Evolutionary conservation across 345 rosid species (phyloP), one percentile per base, ranked within the genome.

Genomic region (Cardamine occulta): DNA sequence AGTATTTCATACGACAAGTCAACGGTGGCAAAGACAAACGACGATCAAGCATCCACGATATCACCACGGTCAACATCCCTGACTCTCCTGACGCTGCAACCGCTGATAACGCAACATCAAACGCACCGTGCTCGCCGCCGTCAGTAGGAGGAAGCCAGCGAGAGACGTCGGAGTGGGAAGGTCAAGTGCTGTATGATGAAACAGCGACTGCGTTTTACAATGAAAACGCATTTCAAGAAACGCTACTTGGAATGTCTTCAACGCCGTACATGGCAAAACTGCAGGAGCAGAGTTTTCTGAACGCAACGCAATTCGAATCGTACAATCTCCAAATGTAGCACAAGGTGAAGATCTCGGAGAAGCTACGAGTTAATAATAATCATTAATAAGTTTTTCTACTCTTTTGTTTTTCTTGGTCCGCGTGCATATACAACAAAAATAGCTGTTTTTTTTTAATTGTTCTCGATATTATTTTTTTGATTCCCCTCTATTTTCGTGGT

Each of bases 41-140:
- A 71, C 80, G 99, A 73, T 95, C 99, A 52, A 95, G 99, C 82
- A 95, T 95, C 73, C 99, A 95, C 24, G 99, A 95, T 68, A 95
- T 95, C 80, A 95, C 99, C 2, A 93, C 97, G 69, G 84, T 90
- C 60, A 86, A 87, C 6, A 89, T 86, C 42, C 57, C 86, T 0
- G 82, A 80, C 58, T 80, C 87, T 12, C 73, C 88, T 66, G 85
- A 89, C 0, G 80, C 82, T 1, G 82, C 49, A 71, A 28, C 82
- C 63, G 21, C 62, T 39, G 45, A 86, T 87, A n/a, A 80, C 83
- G 0, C 81, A 76, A 81, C 62, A 14, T 28, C 70, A 44, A 82
- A 78, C 81, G 93, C 69, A 39, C 83, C 66, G 34, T 84, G 21
- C 71, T 75, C 75, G 8, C 79, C 82, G 2, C 74, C 81, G 37